These are phyloP conservation scores for Diaporthe ampelina DNA, from an alignment of 2,329 filamentous ascomycete genomes.

Conservation along the genomic window DNA sequence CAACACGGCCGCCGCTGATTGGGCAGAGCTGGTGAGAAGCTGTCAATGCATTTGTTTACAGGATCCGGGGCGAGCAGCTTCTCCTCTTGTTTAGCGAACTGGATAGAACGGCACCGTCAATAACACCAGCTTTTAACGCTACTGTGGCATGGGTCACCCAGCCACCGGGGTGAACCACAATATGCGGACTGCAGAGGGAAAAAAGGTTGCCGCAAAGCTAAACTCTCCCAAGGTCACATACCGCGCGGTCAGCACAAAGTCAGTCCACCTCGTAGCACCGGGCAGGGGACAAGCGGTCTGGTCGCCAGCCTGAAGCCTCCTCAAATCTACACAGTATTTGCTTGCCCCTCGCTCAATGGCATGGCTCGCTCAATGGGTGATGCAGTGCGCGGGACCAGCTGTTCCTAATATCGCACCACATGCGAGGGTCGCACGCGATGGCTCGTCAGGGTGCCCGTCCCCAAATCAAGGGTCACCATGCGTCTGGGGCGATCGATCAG, in stretches of 20 bases:
- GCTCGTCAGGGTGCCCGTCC: conserved; percentile 9
- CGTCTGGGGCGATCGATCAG: background rate
- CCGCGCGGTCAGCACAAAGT: conserved; percentile 30
- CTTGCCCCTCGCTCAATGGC: background rate
- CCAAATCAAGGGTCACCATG: conserved; percentile 24
- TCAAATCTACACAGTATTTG: background rate
- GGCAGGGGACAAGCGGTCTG: conserved; percentile 19
- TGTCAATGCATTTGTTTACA: conserved; percentile 27
- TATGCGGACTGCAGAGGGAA: conserved; percentile 16
- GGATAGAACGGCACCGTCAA: conserved; percentile 14
- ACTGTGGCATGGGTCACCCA: conserved; percentile 30
- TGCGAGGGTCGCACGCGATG: conserved; percentile 30
- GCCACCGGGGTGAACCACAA: conserved; percentile 15
- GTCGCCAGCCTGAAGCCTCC: conserved; percentile 10
- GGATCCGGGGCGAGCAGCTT: background rate
- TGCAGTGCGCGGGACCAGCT: conserved; percentile 8
- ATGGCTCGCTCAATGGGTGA: too few relatives aligned
- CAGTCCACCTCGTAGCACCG: conserved; percentile 11
- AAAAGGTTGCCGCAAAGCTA: conserved; percentile 30
- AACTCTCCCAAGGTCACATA: conserved; percentile 14
- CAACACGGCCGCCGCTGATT: conserved; percentile 1
- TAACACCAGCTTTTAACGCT: conserved; percentile 21
- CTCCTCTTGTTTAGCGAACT: conserved; percentile 1
- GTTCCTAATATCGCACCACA: conserved; percentile 14
- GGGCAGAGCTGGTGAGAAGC: background rate